A percentile compares a stretch with the other conserved stretches of the same genome.
These are phyloP conservation scores for Monilinia fructigena DNA, from an alignment of 2,329 filamentous ascomycete genomes.

Conservation along the genomic window DNA sequence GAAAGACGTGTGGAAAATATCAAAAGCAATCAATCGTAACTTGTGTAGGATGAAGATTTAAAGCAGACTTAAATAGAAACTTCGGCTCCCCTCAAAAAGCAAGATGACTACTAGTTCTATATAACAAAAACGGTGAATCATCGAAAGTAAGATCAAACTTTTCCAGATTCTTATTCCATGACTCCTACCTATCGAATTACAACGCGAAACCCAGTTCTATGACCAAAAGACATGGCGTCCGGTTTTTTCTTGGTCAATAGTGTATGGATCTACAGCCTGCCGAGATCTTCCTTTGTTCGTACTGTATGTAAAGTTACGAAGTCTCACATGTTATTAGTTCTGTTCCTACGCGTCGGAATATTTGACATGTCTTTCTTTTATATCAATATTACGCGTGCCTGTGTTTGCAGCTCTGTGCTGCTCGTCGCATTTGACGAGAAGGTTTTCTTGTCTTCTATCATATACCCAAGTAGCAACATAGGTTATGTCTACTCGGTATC, in stretches of 20 bases:
- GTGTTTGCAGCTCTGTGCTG: no score
- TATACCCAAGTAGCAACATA: no score
- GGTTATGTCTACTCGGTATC: no score
- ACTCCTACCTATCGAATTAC: not conserved
- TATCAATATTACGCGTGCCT: no score
- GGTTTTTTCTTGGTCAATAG: slow-evolving; percentile 2
- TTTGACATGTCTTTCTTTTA: not conserved
- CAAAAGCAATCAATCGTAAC: not conserved
- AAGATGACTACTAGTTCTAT: no score
- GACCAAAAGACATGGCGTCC: not conserved
- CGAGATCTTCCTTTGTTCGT: slow-evolving; percentile 3
- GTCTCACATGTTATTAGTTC: no score
- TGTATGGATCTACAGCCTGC: slow-evolving; percentile 1
- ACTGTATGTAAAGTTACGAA: not conserved
- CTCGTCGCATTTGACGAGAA: no score
- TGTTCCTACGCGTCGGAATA: not conserved
- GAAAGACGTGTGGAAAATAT: no score
- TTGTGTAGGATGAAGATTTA: no score
- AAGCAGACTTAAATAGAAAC: no score
- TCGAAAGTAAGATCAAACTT: not conserved
- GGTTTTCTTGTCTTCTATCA: no score
- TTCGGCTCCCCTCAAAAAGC: no score
- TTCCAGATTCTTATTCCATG: not conserved
- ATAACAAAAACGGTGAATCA: not conserved
- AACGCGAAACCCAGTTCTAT: not conserved